These are phyloP conservation scores for Hordeum vulgare DNA, from an alignment of 176 grass and related monocot species.

Conservation along the genomic window MorexV3_pseudomolecules_assembly NC_058521.1:57463016-57463515, in stretches of 20 bases:
- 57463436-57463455: too few relatives aligned
- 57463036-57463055: neutral
- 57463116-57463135: neutral
- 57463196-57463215: neutral
- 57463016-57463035: neutral
- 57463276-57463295: too few relatives aligned
- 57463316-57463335: too few relatives aligned
- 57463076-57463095: neutral
- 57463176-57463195: neutral
- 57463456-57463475: too few relatives aligned
- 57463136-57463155: neutral
- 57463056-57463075: neutral
- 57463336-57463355: too few relatives aligned
- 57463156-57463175: neutral
- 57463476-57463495: too few relatives aligned
- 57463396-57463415: too few relatives aligned
- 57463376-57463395: too few relatives aligned
- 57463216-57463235: neutral
- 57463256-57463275: neutral
- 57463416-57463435: too few relatives aligned
- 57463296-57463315: too few relatives aligned
- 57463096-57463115: neutral
- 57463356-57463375: neutral
- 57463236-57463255: neutral
- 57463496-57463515: too few relatives aligned